Evolutionary conservation across 441 rosid genomes (phyloP).

Genomic region (Codiaeum variegatum): DNA sequence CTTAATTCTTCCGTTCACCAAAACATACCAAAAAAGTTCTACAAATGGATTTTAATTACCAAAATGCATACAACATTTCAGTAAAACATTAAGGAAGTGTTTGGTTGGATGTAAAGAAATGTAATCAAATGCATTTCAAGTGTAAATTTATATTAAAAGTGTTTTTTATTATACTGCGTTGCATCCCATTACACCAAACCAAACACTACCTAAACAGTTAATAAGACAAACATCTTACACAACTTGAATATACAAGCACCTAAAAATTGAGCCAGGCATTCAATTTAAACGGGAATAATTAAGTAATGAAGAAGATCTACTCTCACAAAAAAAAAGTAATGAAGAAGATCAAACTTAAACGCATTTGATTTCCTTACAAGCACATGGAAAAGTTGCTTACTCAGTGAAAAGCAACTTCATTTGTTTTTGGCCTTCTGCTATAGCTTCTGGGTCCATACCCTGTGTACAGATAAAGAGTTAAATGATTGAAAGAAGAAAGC

Average conservation of each 20-base stretch:
- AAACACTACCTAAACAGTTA: no score
- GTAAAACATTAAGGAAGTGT: background rate
- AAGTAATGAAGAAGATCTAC: background rate
- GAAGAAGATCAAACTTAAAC: background rate
- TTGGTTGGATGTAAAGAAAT: no score
- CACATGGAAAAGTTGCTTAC: constrained; percentile 44
- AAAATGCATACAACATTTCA: background rate
- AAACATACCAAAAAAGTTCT: background rate
- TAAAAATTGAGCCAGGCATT: background rate
- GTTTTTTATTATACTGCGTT: no score
- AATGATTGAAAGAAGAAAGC: background rate
- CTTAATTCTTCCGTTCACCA: background rate
- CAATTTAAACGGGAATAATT: background rate
- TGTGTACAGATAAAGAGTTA: background rate
- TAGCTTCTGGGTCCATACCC: background rate
- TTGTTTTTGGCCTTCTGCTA: constrained; percentile 50
- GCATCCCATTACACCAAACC: no score
- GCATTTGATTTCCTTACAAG: background rate
- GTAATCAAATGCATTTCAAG: no score
- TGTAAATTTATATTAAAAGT: no score
- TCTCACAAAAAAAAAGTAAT: no score
- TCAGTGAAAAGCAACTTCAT: constrained; percentile 58
- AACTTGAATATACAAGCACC: background rate
- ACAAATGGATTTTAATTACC: background rate
- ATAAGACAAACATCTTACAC: background rate